A percentile compares a stretch with the other conserved stretches of the same genome.
Evolutionary conservation across 2,329 filamentous ascomycete species (phyloP).

Genomic region (Monilinia polystroma): DNA sequence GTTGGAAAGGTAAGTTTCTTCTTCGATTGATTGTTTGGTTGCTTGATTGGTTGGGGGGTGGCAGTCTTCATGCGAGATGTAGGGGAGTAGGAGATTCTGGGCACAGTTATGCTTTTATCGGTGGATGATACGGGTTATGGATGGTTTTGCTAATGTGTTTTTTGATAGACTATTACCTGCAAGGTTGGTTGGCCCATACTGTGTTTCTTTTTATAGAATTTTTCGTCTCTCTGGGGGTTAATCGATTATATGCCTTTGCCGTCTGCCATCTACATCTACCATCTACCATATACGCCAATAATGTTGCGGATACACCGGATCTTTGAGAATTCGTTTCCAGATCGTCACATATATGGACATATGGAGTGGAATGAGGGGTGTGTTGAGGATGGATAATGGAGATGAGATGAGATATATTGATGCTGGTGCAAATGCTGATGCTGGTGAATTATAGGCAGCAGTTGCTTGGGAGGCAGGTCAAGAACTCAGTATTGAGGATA

Average conservation of each 20-base stretch:
- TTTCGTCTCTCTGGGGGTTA: no score
- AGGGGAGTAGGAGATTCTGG: no score
- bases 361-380: neutral
- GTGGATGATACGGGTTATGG: no score
- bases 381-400: no score
- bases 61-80: neutral
- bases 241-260: no score
- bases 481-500: constrained; percentile 82
- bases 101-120: no score
- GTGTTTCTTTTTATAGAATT: no score
- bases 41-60: neutral
- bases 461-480: constrained; percentile 97
- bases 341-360: neutral
- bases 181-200: constrained; percentile 35
- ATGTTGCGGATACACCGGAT: neutral
- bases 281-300: neutral
- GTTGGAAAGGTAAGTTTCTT: constrained; percentile 25
- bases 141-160: neutral
- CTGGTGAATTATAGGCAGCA: constrained; percentile 65
- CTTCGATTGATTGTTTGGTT: neutral
- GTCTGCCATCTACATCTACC: neutral
- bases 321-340: neutral
- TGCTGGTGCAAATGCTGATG: constrained; percentile 1
- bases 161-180: constrained; percentile 39
- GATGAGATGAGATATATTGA: neutral